Evolutionary conservation across 2,329 filamentous ascomycete genomes (phyloP).

Genomic region (Rhynchosporium graminicola): DNA sequence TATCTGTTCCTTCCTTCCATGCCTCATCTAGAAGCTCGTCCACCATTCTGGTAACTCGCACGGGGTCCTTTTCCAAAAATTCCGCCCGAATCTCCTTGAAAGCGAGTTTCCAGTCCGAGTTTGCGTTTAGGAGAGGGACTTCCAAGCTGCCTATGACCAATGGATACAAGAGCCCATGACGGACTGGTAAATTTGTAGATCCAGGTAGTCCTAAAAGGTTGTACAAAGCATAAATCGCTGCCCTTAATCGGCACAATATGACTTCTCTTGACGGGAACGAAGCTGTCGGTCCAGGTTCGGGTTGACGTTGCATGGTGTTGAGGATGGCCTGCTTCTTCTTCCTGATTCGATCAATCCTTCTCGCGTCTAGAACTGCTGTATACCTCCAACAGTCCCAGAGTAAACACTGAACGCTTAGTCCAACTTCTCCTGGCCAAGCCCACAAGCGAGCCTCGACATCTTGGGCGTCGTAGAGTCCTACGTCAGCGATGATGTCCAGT

Average conservation of each 20-base stretch:
- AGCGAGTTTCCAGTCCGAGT: background rate
- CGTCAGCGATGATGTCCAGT: background rate
- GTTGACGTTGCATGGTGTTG: background rate
- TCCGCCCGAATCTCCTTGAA: background rate
- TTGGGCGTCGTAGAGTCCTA: background rate
- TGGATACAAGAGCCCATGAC: background rate
- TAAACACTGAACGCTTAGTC: background rate
- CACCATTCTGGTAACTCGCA: background rate
- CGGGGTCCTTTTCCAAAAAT: background rate
- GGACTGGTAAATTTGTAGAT: background rate
- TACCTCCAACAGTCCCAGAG: background rate
- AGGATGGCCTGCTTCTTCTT: background rate
- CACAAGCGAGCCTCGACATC: background rate
- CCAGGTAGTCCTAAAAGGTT: background rate
- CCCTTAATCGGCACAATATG: background rate
- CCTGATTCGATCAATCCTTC: background rate
- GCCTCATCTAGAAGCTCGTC: background rate
- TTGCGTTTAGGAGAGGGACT: background rate
- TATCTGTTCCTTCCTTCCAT: background rate
- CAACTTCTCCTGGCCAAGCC: background rate
- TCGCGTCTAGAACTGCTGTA: background rate
- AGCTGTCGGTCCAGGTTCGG: background rate
- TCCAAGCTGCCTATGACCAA: background rate
- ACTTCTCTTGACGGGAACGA: background rate
- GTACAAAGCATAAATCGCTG: background rate